Evolutionary conservation across 139 green algal species (phyloP), one percentile per base, ranked within the genome.

Genomic region (Yamagishiella unicocca): DNA sequence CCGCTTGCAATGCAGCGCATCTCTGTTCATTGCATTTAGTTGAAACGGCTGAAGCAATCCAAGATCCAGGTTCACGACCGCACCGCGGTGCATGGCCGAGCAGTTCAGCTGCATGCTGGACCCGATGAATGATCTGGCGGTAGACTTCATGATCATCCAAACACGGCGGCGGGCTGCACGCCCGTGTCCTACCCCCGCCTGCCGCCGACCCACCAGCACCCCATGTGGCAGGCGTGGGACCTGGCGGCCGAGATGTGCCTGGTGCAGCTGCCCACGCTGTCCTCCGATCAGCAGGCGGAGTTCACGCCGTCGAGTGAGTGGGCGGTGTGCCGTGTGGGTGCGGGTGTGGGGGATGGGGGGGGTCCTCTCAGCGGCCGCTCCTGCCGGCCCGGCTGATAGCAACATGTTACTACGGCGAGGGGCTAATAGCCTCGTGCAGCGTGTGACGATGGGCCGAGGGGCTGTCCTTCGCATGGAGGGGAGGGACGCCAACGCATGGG

Each of bases 201-300:
- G 92, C 98, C 97, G 76, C 95, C 97, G 72, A 99, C 96, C 14
- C 94, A 98, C 91, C 94, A 99, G 91, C 98, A 99, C 88, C 95
- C 95, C 45, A 98, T 99, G 95, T 99, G 98, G 98, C 92, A 94
- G 81, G 92, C 92, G 1, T 95, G 92, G 92, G 98, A 99, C 92
- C 96, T 99, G 93, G 98, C 98, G 4, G 98, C 97, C 1, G 98
- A 99, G 90, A 96, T 96, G 90, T 99, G 96, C 92, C 93, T 99
- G 19, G 90, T 97, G 70, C 97, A 99, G 93, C 88, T 94, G 70
- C 91, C 89, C 37, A 67, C 43, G 24, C 90, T 95, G 38, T 84
- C 90, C 35, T 58, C 67, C 38, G 85, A 91, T 83, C 68, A 89
- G 25, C 79, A 89, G 66, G 91, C 91, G 83, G 92, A 93, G 80